phyloP scores from a whole-genome alignment of 2,329 filamentous ascomycete species.

The Gaeumannomyces sp. region DNA sequence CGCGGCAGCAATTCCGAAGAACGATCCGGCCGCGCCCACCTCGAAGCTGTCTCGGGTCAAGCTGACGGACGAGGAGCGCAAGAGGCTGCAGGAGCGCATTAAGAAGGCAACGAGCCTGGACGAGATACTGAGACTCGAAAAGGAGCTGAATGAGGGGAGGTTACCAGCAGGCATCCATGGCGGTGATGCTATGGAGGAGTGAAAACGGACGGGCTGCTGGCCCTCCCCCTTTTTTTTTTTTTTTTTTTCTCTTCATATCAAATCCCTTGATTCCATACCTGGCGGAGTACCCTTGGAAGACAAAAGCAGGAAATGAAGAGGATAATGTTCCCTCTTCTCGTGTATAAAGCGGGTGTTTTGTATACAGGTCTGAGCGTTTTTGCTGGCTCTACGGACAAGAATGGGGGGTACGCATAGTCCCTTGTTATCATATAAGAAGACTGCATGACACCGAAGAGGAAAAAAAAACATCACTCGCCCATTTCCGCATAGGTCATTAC shows the following conservation, averaged over 20 bases:
- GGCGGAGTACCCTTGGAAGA: not conserved
- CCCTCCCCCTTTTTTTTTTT: too few species aligned
- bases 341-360: not conserved
- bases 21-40: conserved; percentile 27
- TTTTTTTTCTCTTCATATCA: not conserved
- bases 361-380: not conserved
- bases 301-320: not conserved
- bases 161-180: conserved; percentile 64
- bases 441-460: not conserved
- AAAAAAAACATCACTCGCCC: not conserved
- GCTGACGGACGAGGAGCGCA: conserved; percentile 82
- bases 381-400: not conserved
- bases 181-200: conserved; percentile 57
- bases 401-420: not conserved
- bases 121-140: conserved; percentile 86
- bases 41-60: conserved; percentile 72
- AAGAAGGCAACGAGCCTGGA: conserved; percentile 81
- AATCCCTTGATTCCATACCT: not conserved
- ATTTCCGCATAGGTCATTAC: conserved; percentile 18
- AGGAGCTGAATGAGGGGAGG: conserved; percentile 82
- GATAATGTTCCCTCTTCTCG: not conserved
- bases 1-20: conserved; percentile 33
- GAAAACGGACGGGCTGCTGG: not conserved
- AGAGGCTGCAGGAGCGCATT: conserved; percentile 79
- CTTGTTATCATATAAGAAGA: not conserved